Evolutionary conservation across 2,329 filamentous ascomycete species (phyloP), one percentile per base, ranked within the genome.

Genomic region (Tolypocladium amazonense): DNA sequence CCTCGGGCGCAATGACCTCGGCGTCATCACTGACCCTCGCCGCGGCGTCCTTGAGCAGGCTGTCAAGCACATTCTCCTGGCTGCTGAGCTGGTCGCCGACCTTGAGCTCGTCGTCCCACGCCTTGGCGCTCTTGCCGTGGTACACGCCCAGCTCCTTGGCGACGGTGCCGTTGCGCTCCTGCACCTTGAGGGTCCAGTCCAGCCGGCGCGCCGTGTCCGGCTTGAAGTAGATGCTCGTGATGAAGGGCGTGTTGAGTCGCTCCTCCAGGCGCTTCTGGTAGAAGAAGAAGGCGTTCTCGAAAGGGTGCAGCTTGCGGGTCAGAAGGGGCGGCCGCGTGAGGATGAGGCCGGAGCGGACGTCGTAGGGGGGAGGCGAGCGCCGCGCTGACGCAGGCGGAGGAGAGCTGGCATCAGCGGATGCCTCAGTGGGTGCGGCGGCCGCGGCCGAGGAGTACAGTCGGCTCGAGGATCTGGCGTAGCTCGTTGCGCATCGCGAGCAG

Each of bases 241-340:
- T 89, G 74, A 97, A 99, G 1, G 92, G 90, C 5, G 94, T 82
- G 25, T 88, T 86, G 58, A 96, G 82, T 52, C 94, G 89, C 80
- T 99, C 94, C 75, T 97, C 96, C 62, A 99, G 82, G 18, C 94
- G 91, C 68, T 93, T 93, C 78, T 99, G 94, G 78, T 99, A 99
- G 73, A 99, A 92, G 80, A 88, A 96, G 77, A 88, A 97, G 64
- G 93, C 82, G 70, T 91, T 89, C 75, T 99, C 94, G 75, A 99
- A 97, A 15, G 90, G 81, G 39, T 89, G 89, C 58, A 93, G 86
- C 62, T 88, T 81, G 65, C 89, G 88, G 33, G 94, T 97, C 68
- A 99, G 81, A 61, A 95, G 79, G 8, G 94, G 94, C 56, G 94
- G 85, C 35, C 94, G 90, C 54, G 92, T 94, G 64, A 99, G 85